Base-by-base conservation (phyloP, 306 rosid species). In the Urtica urens region DNA sequence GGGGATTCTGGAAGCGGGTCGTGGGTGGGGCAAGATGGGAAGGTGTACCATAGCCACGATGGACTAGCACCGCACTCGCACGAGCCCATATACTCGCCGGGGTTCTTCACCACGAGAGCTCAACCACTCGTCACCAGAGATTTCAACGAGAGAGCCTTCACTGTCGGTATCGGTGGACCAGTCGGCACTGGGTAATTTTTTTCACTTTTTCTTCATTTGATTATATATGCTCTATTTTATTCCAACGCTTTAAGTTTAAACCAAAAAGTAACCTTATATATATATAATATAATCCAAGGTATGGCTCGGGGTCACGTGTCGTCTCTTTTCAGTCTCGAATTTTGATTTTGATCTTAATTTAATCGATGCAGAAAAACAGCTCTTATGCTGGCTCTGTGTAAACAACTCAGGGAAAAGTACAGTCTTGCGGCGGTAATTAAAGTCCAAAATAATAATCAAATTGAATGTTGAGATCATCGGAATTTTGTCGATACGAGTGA, bases 1-100 rank as follows among this genome's bases (percentile, higher is more conserved):
- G 79, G 53, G 8, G 78, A 64, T 52, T 48, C 78, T 23, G 53
- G 44, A 14, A 4, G 65, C 3, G 57, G 61, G 8, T 74, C 97
- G 5, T 79, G 72, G 64, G 73, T 79, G 8, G 95, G 87, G 9
- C 24, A 66, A 3, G 95, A 90, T 45, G 99, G 99, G 58, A 81
- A n/a, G 71, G 70, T 77, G 38, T 90, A 69, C 70, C 99, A 90
- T 44, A 85, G 92, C 70, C 99, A 90, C 64, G 99, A 90, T 54
- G 99, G 95, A 18, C 73, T 90, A 0, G 95, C 99, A 12, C 96
- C 99, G 8, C 99, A 85, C 63, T 90, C 99, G 6, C 99, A 90
- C 59, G 99, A 90, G 48, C 92, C 94, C 63, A 75, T 85, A 5
- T 85, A 90, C 81, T 82, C 95, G 1, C 95, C 99, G 0, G 99